Percentiles rank a stretch among this genome's conserved stretches.
These are phyloP conservation scores for Ceratocystis lukuohia DNA, from an alignment of 2,329 filamentous ascomycete genomes.

Conservation along the genomic window DNA sequence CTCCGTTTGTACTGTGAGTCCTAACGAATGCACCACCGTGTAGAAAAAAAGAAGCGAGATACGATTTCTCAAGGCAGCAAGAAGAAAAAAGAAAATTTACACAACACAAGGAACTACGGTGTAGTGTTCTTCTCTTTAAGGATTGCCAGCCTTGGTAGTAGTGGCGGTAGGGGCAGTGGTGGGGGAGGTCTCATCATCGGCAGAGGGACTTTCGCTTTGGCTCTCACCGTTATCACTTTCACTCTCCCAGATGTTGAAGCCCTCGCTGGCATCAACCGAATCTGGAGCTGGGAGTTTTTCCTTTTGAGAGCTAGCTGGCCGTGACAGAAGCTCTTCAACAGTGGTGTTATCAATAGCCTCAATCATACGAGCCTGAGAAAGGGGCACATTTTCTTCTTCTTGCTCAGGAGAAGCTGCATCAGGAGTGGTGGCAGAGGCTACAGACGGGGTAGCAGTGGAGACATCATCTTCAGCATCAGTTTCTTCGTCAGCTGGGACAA, in stretches of 20 bases:
- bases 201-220: constrained; percentile 32
- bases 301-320: constrained; percentile 21
- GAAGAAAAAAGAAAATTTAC: constrained; percentile 8
- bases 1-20: constrained; percentile 13
- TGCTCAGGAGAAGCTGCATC: not conserved
- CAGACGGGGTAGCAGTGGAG: constrained; percentile 1
- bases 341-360: constrained; percentile 17
- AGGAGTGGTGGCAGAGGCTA: not conserved
- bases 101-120: constrained; percentile 4
- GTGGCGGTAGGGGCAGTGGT: not conserved
- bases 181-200: not conserved
- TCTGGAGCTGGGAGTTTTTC: constrained; percentile 36
- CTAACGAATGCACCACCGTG: constrained; percentile 4
- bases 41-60: not conserved
- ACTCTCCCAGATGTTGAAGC: constrained; percentile 60
- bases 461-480: constrained; percentile 1
- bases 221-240: constrained; percentile 48
- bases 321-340: constrained; percentile 21
- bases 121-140: not conserved
- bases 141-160: not conserved
- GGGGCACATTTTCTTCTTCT: constrained; percentile 3
- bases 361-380: not conserved
- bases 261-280: constrained; percentile 44
- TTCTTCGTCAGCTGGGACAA: constrained; percentile 49
- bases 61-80: not conserved